Evolutionary conservation across 1,139 yeast genomes (phyloP).

Genomic region (Taphrina communis): DNA sequence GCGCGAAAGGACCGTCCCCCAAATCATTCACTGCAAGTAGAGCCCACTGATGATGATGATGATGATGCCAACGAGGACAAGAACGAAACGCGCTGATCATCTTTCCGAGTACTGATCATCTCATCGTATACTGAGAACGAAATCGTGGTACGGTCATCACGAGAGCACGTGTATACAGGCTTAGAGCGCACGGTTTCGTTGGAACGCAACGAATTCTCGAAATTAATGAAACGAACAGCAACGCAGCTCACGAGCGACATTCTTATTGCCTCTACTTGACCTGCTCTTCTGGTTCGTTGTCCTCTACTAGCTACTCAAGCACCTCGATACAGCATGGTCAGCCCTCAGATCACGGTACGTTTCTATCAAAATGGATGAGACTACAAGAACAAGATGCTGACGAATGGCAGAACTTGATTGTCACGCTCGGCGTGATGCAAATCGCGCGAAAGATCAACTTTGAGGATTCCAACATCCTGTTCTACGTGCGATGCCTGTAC

Average conservation of each 20-base stretch:
- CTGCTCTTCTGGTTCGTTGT: too few relatives aligned
- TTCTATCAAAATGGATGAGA: not conserved
- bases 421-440: conserved; percentile 98
- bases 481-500: conserved; percentile 79
- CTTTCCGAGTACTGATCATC: not conserved
- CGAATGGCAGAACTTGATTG: conserved; percentile 61
- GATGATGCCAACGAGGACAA: too few relatives aligned
- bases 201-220: not conserved
- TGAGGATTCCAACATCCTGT: conserved; percentile 77
- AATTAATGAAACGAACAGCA: conserved; percentile 5
- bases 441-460: conserved; percentile 86
- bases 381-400: conserved; percentile 20
- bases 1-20: too few relatives aligned
- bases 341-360: conserved; percentile 31
- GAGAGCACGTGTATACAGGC: not conserved
- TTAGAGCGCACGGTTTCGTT: not conserved
- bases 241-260: conserved; percentile 6
- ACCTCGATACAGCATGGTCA: conserved; percentile 17
- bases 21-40: not conserved
- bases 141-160: not conserved
- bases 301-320: not conserved
- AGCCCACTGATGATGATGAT: too few relatives aligned
- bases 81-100: not conserved
- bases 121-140: not conserved
- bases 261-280: not conserved